Conservation (phyloP, 1,139 yeast genomes). For the Pichia terricola region DNA sequence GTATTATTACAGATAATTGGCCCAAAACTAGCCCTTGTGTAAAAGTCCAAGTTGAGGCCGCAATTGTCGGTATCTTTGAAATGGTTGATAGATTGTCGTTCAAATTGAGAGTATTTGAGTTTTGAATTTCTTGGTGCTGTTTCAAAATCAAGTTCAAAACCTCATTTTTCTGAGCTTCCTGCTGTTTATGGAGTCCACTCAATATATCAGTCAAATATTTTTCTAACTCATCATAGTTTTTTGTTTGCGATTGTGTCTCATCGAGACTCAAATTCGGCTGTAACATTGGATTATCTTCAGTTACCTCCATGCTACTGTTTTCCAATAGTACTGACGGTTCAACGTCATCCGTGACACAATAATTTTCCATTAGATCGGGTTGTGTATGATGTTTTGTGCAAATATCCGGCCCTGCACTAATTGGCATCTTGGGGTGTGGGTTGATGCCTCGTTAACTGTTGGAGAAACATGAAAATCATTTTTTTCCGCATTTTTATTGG, state of each 20-base stretch:
- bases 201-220: constrained; percentile 7
- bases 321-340: too few relatives aligned
- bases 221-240: constrained; percentile 5
- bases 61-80: constrained; percentile 2
- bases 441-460: too few relatives aligned
- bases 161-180: constrained; percentile 10
- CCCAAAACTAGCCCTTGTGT: constrained; percentile 76
- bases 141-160: constrained; percentile 9
- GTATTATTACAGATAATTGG: constrained; percentile 70
- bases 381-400: too few relatives aligned
- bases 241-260: background rate
- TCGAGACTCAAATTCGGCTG: too few relatives aligned
- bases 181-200: constrained; percentile 11
- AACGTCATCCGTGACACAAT: too few relatives aligned
- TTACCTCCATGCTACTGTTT: too few relatives aligned
- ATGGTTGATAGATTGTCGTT: constrained; percentile 9
- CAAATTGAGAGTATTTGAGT: background rate
- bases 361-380: too few relatives aligned
- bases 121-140: constrained; percentile 7
- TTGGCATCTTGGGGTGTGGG: too few relatives aligned
- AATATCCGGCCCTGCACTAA: too few relatives aligned
- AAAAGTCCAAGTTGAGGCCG: constrained; percentile 44
- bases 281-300: too few relatives aligned
- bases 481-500: too few relatives aligned
- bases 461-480: too few relatives aligned